Evolutionary conservation across 495 filamentous ascomycete genomes (phyloP).

Genomic region (Penicillium psychrofluorescens): DNA sequence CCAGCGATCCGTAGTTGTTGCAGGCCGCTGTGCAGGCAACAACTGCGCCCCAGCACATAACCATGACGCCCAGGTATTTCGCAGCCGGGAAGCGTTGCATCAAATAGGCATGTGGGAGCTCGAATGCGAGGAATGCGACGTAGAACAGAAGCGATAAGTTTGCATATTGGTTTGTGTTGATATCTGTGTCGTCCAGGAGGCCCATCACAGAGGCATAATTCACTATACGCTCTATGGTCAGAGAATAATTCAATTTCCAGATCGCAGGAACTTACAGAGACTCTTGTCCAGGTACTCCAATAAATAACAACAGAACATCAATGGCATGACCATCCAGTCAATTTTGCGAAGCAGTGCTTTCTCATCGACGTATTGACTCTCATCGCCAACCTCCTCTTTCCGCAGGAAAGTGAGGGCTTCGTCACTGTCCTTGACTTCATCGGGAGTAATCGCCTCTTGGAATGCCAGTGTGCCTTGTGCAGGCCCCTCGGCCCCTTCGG

Average conservation of each 20-base stretch:
- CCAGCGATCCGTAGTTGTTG: constrained; percentile 29
- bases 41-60: constrained; percentile 48
- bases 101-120: not conserved
- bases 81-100: constrained; percentile 42
- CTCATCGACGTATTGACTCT: constrained; percentile 7
- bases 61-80: constrained; percentile 43
- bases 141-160: no score
- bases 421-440: constrained; percentile 7
- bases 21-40: constrained; percentile 45
- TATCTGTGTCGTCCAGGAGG: no score
- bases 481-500: no score
- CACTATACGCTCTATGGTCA: no score
- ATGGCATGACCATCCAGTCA: constrained; percentile 43
- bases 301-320: constrained; percentile 55
- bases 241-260: no score
- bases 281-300: constrained; percentile 61
- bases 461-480: no score
- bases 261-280: no score
- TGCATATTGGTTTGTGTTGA: no score
- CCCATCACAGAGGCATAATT: no score
- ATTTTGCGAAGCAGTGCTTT: constrained; percentile 31
- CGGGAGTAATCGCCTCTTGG: no score
- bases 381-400: constrained; percentile 5
- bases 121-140: no score
- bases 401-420: constrained; percentile 30